Evolutionary conservation across 2,329 filamentous ascomycete genomes (phyloP).

Genomic region (Fonsecaea monophora): DNA sequence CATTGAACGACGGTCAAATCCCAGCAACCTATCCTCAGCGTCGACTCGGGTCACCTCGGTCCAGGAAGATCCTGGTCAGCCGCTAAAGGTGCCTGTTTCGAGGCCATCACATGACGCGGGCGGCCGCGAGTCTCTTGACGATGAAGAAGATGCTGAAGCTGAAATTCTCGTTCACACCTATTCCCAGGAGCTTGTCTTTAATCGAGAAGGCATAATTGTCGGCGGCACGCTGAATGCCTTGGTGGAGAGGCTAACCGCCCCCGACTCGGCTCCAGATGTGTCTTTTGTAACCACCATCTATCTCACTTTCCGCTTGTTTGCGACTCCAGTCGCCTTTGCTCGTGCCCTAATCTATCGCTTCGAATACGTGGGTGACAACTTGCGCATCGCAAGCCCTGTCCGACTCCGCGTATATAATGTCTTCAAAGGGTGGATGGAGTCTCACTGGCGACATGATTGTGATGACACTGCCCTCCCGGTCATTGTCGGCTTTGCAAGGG

Average conservation of each 20-base stretch:
- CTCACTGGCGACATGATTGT: conserved; percentile 85
- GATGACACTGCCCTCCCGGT: conserved; percentile 77
- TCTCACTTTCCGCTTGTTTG: conserved; percentile 93
- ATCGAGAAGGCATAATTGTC: conserved; percentile 93
- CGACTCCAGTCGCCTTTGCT: conserved; percentile 78
- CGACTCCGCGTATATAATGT: conserved; percentile 92
- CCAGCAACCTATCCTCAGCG: conserved; percentile 77
- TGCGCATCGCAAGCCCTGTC: conserved; percentile 77
- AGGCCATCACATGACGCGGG: conserved; percentile 15
- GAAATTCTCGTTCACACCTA: conserved; percentile 94
- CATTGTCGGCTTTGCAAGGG: conserved; percentile 80
- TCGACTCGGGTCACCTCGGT: conserved; percentile 81
- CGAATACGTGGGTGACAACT: conserved; percentile 83
- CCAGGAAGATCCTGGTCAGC: conserved; percentile 14
- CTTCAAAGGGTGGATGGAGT: conserved; percentile 97
- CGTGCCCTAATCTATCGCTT: conserved; percentile 87
- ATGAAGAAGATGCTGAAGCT: conserved; percentile 77
- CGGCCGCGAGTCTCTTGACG: conserved; percentile 58
- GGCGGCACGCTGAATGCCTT: conserved; percentile 89
- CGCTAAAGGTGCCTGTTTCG: conserved; percentile 8
- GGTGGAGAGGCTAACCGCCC: conserved; percentile 91
- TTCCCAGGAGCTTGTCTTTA: conserved; percentile 88
- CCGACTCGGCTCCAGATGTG: conserved; percentile 89
- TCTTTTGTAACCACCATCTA: conserved; percentile 95
- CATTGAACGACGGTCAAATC: conserved; percentile 75